Evolutionary conservation across 306 rosid genomes (phyloP), one percentile per base, ranked within the genome.

Genomic region (Gastrolobium villosum): DNA sequence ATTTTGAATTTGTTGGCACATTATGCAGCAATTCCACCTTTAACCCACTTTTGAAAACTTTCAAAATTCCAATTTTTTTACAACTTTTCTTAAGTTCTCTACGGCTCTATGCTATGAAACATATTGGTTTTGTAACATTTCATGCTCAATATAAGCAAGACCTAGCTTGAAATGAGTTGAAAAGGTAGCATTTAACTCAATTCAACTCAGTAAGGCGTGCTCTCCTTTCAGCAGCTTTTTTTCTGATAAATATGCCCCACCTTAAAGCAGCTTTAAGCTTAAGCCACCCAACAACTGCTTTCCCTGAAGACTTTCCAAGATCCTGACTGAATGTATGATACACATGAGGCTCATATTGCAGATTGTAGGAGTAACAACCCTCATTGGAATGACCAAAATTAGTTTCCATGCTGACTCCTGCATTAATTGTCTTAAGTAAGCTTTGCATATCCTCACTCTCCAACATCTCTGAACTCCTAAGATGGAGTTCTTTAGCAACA

Each of bases 251-350:
- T 39, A 93, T 91, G 10, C 98, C 98, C 98, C 98, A 93, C 68
- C 98, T 90, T 62, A 93, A 86, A 32, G 97, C 98, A 3, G 97
- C 98, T 86, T 88, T 93, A 53, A 94, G 93, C 86, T 92, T 90
- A 66, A 94, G 93, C 98, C 98, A 93, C 57, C 98, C 98, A 7
- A 93, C 89, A 39, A 88, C 93, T 26, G 97, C 98, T 34, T 88
- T 91, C 11, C 98, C 98, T 0, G 95, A 89, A 64, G 87, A 56
- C 81, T 71, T 87, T 0, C 83, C 82, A 8, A 43, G 82, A 76
- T 91, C 94, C 69, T 82, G 85, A 5, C 59, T 37, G 14, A 81
- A 77, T 9, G 85, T 26, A 75, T 73, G 84, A 67, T 75, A 83
- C 87, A 84, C 55, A 50, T 67, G 94, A 65, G 95, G 88, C 39